Conservation (phyloP, 352 stramenopile genomes). For the Globisporangium radiosum region DNA sequence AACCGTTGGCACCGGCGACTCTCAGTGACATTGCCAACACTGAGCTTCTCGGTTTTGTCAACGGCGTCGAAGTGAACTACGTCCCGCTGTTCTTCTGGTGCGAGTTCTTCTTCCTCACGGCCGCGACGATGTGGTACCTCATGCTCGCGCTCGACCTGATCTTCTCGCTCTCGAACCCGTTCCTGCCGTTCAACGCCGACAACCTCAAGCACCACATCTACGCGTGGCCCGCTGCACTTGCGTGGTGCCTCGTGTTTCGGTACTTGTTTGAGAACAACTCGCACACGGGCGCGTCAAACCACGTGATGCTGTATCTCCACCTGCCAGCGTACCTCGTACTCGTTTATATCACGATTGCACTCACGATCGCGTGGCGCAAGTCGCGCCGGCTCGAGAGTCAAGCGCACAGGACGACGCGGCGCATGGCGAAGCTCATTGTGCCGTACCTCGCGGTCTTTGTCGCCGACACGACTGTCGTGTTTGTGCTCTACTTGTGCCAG, state of each 20-base stretch:
- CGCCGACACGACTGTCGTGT: constrained; percentile 31
- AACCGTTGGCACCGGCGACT: constrained; percentile 25
- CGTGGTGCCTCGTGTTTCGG: constrained; percentile 68
- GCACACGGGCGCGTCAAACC: constrained; percentile 16
- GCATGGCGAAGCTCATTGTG: constrained; percentile 82
- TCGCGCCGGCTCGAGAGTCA: constrained; percentile 68
- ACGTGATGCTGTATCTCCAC: constrained; percentile 66
- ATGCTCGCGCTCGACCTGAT: constrained; percentile 84
- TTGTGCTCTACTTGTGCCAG: constrained; percentile 52
- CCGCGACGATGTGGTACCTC: constrained; percentile 76
- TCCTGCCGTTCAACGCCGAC: constrained; percentile 82
- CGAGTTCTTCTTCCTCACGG: constrained; percentile 77
- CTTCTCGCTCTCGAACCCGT: constrained; percentile 84
- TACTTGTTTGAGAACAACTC: constrained; percentile 36
- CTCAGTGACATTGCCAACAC: constrained; percentile 58
- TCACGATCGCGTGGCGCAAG: constrained; percentile 63
- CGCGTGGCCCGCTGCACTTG: constrained; percentile 61
- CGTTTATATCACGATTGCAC: constrained; percentile 51
- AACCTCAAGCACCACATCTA: constrained; percentile 80
- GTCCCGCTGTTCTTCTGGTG: constrained; percentile 78
- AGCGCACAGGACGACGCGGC: constrained; percentile 65
- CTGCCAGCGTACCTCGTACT: constrained; percentile 61
- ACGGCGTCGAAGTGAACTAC: constrained; percentile 30
- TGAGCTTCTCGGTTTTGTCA: constrained; percentile 26
- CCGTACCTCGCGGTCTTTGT: constrained; percentile 72